Percentiles rank a stretch among this genome's conserved stretches.
These are phyloP conservation scores for Fusarium sp. DNA, from an alignment of 2,329 filamentous ascomycete species.

Conservation along the genomic window DNA sequence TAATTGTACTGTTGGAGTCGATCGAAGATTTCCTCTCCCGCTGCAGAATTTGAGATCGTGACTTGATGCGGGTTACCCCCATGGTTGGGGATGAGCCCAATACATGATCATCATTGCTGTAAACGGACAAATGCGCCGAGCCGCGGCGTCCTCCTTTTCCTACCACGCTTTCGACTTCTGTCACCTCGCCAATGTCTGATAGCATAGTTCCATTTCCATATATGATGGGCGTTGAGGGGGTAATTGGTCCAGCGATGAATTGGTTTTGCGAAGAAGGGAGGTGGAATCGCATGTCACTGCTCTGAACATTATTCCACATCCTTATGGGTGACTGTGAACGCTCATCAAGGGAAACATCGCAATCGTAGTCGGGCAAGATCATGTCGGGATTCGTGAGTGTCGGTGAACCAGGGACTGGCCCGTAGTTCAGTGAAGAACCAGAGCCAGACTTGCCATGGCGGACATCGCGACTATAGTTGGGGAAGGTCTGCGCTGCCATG, in stretches of 20 bases:
- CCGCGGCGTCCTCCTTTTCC: conserved; percentile 54
- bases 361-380: conserved; percentile 83
- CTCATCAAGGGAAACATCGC: conserved; percentile 62
- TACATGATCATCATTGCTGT: conserved; percentile 48
- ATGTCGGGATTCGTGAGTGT: conserved; percentile 94
- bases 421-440: conserved; percentile 49
- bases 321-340: conserved; percentile 61
- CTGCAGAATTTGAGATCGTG: conserved; percentile 53
- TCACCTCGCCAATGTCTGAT: conserved; percentile 70
- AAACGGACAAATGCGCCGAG: conserved; percentile 47
- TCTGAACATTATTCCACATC: conserved; percentile 61
- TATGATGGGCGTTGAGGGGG: conserved; percentile 70
- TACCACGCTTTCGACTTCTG: conserved; percentile 61
- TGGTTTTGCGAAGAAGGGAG: conserved; percentile 50
- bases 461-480: conserved; percentile 41
- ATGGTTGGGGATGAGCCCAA: conserved; percentile 58
- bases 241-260: conserved; percentile 56
- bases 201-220: conserved; percentile 76
- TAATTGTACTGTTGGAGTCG: conserved; percentile 70
- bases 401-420: conserved; percentile 73
- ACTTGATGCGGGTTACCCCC: conserved; percentile 54
- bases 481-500: conserved; percentile 47
- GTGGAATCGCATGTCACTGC: conserved; percentile 52
- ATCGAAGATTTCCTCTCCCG: conserved; percentile 64
- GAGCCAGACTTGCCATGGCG: conserved; percentile 42